A percentile compares a stretch with the other conserved stretches of the same genome.
Evolutionary conservation across 768 basidiomycete genomes (phyloP).

Genomic region (Vararia minispora): DNA sequence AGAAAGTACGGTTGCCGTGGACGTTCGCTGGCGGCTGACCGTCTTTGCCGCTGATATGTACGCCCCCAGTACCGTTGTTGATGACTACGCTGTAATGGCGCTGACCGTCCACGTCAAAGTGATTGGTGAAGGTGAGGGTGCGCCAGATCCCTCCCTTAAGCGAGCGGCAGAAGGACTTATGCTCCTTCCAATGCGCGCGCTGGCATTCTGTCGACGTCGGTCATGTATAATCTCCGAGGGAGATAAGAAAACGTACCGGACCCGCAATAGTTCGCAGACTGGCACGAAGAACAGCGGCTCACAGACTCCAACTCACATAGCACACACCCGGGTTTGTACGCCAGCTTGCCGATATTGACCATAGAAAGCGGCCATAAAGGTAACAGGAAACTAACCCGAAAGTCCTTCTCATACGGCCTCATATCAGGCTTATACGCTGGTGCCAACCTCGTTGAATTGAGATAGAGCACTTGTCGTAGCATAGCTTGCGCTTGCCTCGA

Average conservation of each 20-base stretch:
- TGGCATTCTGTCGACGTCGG: slow-evolving; percentile 35
- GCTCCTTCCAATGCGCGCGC: slow-evolving; percentile 27
- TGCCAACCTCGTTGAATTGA: slow-evolving; percentile 23
- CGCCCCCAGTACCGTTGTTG: slow-evolving; percentile 19
- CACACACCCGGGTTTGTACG: too few species aligned
- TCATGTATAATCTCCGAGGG: too few species aligned
- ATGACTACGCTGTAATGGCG: slow-evolving; percentile 6
- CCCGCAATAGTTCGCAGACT: too few species aligned
- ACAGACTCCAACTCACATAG: too few species aligned
- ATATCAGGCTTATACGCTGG: slow-evolving; percentile 17
- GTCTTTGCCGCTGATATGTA: too few species aligned
- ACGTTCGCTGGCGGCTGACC: slow-evolving; percentile 19
- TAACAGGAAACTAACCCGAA: slow-evolving; percentile 24
- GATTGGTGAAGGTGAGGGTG: slow-evolving; percentile 15
- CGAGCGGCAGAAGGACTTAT: slow-evolving; percentile 26
- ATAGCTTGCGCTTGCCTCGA: slow-evolving; percentile 23
- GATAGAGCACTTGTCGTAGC: slow-evolving; percentile 22
- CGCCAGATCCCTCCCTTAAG: slow-evolving; percentile 30
- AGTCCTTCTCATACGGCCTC: slow-evolving; percentile 16
- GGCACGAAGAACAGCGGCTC: too few species aligned
- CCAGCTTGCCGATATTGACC: too few species aligned
- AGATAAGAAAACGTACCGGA: too few species aligned
- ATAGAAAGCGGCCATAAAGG: too few species aligned
- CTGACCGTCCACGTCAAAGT: slow-evolving; percentile 5
- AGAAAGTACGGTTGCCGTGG: slow-evolving; percentile 25